Conservation (phyloP, 2,329 filamentous ascomycete species). For the Mariannaea elegans region DNA sequence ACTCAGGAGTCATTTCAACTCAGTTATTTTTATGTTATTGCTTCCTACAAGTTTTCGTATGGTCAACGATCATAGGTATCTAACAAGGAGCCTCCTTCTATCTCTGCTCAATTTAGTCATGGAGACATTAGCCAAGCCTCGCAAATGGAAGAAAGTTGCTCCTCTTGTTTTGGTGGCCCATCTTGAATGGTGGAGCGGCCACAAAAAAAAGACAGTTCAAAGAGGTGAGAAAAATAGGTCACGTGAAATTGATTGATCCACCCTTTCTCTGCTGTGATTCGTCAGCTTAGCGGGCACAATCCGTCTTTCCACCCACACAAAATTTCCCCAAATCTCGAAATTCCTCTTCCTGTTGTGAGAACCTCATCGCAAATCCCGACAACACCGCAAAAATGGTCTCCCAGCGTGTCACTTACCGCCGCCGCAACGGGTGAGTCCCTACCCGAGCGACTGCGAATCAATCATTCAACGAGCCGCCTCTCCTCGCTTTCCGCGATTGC, state of each 20-base stretch:
- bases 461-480: slow-evolving; percentile 23
- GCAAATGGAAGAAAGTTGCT: too few relatives aligned
- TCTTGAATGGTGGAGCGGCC: slow-evolving; percentile 6
- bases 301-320: slow-evolving; percentile 51
- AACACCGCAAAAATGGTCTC: slow-evolving; percentile 65
- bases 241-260: slow-evolving; percentile 30
- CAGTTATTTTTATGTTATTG: too few relatives aligned
- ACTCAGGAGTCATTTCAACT: too few relatives aligned
- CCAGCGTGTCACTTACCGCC: slow-evolving; percentile 74
- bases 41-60: too few relatives aligned
- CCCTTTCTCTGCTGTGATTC: slow-evolving; percentile 44
- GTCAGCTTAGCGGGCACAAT: slow-evolving; percentile 50
- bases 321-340: slow-evolving; percentile 55
- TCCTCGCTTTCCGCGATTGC: slow-evolving; percentile 18
- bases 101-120: too few relatives aligned
- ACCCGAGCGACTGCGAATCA: slow-evolving; percentile 31
- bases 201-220: slow-evolving; percentile 5
- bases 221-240: slow-evolving; percentile 5
- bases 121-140: too few relatives aligned
- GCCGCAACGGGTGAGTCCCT: slow-evolving; percentile 78
- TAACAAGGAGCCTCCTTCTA: too few relatives aligned
- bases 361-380: slow-evolving; percentile 48
- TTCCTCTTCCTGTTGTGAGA: slow-evolving; percentile 48
- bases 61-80: too few relatives aligned
- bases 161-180: neutral